Evolutionary conservation across 768 basidiomycete genomes (phyloP), one percentile per base, ranked within the genome.

Genomic region (Mrakia gelida): DNA sequence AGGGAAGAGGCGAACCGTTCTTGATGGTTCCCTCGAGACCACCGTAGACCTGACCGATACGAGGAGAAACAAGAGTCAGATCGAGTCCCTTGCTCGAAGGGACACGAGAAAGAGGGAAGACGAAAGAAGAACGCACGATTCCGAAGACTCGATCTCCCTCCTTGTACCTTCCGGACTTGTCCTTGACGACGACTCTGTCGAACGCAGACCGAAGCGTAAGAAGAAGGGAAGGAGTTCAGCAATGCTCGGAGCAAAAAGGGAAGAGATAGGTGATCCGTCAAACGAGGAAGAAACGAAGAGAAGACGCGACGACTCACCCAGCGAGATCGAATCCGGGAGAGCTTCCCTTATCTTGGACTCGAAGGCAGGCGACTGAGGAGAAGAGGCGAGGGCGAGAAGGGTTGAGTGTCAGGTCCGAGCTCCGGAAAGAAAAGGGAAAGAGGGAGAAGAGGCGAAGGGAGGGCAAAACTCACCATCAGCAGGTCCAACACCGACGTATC

Each of bases 141-240:
- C 59, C 59, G n/a, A 59, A n/a, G 59, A 59, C 59, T 28, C n/a
- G 45, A 38, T 49, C 38, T 71, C 41, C n/a, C 41, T 71, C 70
- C 41, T 71, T 28, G 23, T 7, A n/a, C 41, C 11, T 43, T 10
- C 45, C 45, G 6, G 28, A 28, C 26, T 73, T 23, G 30, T 41
- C 41, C 15, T 30, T 54, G 28, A 59, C 26, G 59, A 59, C 59
- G 26, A 59, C 28, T 59, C 49, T 52, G 49, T 45, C 1, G 3
- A 52, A 21, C 11, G 11, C 11, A 16, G 7, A 21, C 4, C 11
- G 45, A 49, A 2, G 45, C 5, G 41, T 6, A 11, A 43, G 41
- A 49, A 49, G 15, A n/a, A n/a, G n/a, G n/a, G n/a, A n/a, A n/a
- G n/a, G n/a, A 52, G 45, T 3, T 45, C 15, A 45, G 49, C 3